Conservation (phyloP, 2,329 filamentous ascomycete genomes). For the Bipolaris gigantea region DNA sequence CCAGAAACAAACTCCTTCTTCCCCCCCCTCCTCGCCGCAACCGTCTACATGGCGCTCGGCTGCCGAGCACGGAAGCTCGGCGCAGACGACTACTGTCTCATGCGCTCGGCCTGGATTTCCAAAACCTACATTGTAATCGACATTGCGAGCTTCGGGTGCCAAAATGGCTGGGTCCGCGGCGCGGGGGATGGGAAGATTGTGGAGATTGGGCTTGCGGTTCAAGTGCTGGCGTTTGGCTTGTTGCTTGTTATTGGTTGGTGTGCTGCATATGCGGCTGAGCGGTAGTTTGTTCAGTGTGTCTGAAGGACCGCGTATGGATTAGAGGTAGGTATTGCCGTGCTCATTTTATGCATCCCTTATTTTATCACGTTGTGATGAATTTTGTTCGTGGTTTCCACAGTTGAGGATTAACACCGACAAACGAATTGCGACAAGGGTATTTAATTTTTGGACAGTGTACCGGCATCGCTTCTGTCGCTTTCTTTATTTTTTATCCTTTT, state of each 20-base stretch:
- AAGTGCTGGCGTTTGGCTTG: slow-evolving; percentile 17
- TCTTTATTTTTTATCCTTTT: too few relatives aligned
- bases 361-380: too few relatives aligned
- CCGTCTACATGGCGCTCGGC: slow-evolving; percentile 54
- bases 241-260: slow-evolving; percentile 16
- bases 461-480: too few relatives aligned
- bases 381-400: too few relatives aligned
- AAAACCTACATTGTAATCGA: slow-evolving; percentile 28
- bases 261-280: slow-evolving; percentile 17
- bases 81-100: slow-evolving; percentile 44
- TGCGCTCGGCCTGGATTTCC: slow-evolving; percentile 39
- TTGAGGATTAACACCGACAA: too few relatives aligned
- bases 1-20: slow-evolving; percentile 42
- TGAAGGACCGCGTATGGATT: not conserved
- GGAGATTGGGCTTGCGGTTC: slow-evolving; percentile 17
- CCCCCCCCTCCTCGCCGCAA: slow-evolving; percentile 54
- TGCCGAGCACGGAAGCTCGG: slow-evolving; percentile 47
- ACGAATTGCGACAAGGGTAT: too few relatives aligned
- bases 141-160: slow-evolving; percentile 23
- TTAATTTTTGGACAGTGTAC: too few relatives aligned
- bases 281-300: slow-evolving; percentile 8
- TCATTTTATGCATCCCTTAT: too few relatives aligned
- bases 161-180: slow-evolving; percentile 25
- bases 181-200: slow-evolving; percentile 19
- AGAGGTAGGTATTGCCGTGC: too few relatives aligned